A percentile compares a stretch with the other conserved stretches of the same genome.
phyloP scores from a whole-genome alignment of 192 early-diverging fungal species.

The Entomortierella lignicola region DNA sequence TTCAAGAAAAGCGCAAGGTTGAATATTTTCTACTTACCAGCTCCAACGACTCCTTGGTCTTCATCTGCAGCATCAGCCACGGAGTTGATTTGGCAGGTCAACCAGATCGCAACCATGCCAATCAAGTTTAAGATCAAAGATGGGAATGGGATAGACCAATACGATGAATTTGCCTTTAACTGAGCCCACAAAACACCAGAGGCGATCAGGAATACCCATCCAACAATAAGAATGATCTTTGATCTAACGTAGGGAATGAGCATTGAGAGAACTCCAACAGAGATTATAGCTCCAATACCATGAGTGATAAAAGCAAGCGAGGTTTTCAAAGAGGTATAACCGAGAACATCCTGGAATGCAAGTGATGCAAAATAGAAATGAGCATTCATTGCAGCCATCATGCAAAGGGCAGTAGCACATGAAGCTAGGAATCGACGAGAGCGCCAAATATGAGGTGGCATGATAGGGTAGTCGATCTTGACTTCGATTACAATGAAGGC shows the following conservation, averaged over 20 bases:
- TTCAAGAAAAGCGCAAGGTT: not conserved
- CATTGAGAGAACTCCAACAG: not conserved
- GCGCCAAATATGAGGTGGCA: conserved; percentile 45
- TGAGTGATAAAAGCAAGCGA: conserved; percentile 17
- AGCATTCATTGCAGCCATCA: conserved; percentile 21
- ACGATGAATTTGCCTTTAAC: conserved; percentile 11
- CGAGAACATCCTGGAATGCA: conserved; percentile 34
- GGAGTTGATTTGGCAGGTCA: conserved; percentile 40
- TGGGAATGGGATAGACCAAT: conserved; percentile 34
- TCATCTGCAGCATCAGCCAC: conserved; percentile 39
- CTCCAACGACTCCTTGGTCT: conserved; percentile 42
- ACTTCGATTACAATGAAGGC: conserved; percentile 21
- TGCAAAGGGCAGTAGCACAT: conserved; percentile 3
- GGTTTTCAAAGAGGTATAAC: conserved; percentile 25
- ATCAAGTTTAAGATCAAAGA: conserved; percentile 28
- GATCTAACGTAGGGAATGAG: conserved; percentile 6
- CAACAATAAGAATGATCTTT: conserved; percentile 26
- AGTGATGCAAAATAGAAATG: conserved; percentile 21
- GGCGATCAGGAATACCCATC: conserved; percentile 37
- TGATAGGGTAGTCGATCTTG: conserved; percentile 37
- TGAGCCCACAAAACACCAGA: conserved; percentile 32
- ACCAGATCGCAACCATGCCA: conserved; percentile 23
- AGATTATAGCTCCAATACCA: conserved; percentile 24
- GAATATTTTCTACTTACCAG: conserved; percentile 10
- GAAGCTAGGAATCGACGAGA: conserved; percentile 33